phyloP scores from a whole-genome alignment of 2,329 filamentous ascomycete genomes.

The Madurella mycetomatis region DNA sequence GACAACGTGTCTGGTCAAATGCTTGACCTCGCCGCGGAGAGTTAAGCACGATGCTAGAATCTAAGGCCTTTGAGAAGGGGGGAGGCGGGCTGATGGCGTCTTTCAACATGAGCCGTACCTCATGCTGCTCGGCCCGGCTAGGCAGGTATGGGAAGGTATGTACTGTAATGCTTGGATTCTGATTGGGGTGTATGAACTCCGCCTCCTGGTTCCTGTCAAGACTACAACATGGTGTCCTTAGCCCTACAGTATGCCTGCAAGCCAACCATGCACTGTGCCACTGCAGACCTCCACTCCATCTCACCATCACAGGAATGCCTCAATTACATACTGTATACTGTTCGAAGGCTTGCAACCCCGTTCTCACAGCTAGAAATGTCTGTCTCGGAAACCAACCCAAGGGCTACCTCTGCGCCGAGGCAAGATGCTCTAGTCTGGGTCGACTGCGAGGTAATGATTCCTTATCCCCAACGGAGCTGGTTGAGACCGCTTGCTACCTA shows the following conservation, averaged over 20 bases:
- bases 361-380: neutral
- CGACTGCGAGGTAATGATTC: constrained; percentile 54
- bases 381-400: neutral
- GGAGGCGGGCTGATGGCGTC: neutral
- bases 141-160: neutral
- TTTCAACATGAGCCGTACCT: neutral
- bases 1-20: no score
- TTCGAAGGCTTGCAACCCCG: no score
- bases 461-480: neutral
- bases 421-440: constrained; percentile 77
- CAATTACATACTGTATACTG: no score
- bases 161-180: neutral
- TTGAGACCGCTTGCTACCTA: neutral
- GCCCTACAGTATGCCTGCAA: no score
- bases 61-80: neutral
- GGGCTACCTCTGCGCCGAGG: neutral
- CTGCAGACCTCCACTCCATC: no score
- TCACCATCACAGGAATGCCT: no score
- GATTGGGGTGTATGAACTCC: neutral
- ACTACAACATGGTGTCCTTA: no score
- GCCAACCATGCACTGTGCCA: no score
- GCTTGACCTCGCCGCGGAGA: neutral
- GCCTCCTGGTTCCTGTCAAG: no score
- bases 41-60: constrained; percentile 3
- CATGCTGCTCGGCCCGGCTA: no score